Percentiles rank a stretch among this genome's conserved stretches.
Evolutionary conservation across 805 yeast genomes (phyloP).

Genomic region (Candida germanica): DNA sequence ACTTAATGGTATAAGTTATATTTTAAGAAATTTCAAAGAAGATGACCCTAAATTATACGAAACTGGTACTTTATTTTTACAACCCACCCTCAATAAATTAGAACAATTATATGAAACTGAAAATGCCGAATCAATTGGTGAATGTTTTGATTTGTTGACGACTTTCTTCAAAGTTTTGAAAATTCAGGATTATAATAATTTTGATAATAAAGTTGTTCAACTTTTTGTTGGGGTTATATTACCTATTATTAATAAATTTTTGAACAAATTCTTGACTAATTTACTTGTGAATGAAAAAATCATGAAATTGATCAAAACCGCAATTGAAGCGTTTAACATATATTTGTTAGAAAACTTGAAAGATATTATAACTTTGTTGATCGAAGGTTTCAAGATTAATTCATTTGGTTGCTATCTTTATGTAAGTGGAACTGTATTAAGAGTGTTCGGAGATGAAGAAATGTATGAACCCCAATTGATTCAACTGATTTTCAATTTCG

Average conservation of each 20-base stretch:
- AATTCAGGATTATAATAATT: slow-evolving; percentile 38
- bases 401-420: slow-evolving; percentile 82
- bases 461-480: slow-evolving; percentile 8
- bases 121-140: slow-evolving; percentile 49
- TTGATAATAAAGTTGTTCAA: slow-evolving; percentile 49
- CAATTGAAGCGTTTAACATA: slow-evolving; percentile 60
- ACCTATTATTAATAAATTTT: slow-evolving; percentile 52
- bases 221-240: slow-evolving; percentile 52
- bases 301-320: slow-evolving; percentile 62
- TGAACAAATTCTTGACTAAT: slow-evolving; percentile 56
- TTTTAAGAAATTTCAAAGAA: slow-evolving; percentile 59
- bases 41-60: slow-evolving; percentile 45
- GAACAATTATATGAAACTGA: slow-evolving; percentile 18
- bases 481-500: slow-evolving; percentile 47
- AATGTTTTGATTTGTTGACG: slow-evolving; percentile 67
- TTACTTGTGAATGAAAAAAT: slow-evolving; percentile 70
- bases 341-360: slow-evolving; percentile 59
- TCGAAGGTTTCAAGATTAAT: slow-evolving; percentile 65
- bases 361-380: slow-evolving; percentile 62
- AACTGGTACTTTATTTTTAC: slow-evolving; percentile 60
- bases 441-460: slow-evolving; percentile 63
- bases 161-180: slow-evolving; percentile 56
- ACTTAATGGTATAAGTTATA: slow-evolving; percentile 86
- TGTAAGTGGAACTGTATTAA: slow-evolving; percentile 80
- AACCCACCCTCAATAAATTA: slow-evolving; percentile 56